Conservation (phyloP, 768 basidiomycete species). For the Termitomyces sp. region DNA sequence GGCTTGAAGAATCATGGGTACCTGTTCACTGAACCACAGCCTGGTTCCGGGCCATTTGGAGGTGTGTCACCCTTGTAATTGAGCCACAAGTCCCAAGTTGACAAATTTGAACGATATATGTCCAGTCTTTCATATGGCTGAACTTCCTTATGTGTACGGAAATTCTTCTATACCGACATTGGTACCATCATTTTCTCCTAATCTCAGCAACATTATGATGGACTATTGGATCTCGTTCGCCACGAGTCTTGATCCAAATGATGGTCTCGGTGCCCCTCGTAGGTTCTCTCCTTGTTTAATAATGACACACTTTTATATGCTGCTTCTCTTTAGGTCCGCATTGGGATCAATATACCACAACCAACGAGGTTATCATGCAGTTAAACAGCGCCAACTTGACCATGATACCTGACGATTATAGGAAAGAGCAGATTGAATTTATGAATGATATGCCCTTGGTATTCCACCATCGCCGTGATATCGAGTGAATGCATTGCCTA, state of each 20-base stretch:
- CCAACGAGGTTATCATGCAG: slow-evolving; percentile 16
- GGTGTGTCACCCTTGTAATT: background rate
- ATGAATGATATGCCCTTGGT: slow-evolving; percentile 17
- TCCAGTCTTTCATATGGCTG: slow-evolving; percentile 24
- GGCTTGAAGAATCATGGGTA: slow-evolving; percentile 31
- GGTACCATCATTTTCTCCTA: slow-evolving; percentile 1
- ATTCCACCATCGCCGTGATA: slow-evolving; percentile 19
- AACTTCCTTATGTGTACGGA: slow-evolving; percentile 27
- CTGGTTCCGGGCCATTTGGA: slow-evolving; percentile 4
- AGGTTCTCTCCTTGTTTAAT: background rate
- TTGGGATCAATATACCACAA: slow-evolving; percentile 17
- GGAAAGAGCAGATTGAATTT: slow-evolving; percentile 20
- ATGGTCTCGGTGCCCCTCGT: slow-evolving; percentile 31
- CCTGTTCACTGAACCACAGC: slow-evolving; percentile 30
- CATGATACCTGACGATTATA: slow-evolving; percentile 21
- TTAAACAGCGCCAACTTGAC: slow-evolving; percentile 21
- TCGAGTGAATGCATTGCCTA: background rate
- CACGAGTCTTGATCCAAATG: slow-evolving; percentile 36
- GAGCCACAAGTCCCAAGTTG: background rate
- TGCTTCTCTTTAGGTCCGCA: slow-evolving; percentile 15
- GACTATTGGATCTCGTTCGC: slow-evolving; percentile 45
- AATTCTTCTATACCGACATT: slow-evolving; percentile 7
- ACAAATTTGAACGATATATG: background rate
- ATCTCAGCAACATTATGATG: slow-evolving; percentile 29
- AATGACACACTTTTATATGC: background rate